Conservation (phyloP, 495 filamentous ascomycete species). For the Penicillium soppii region DNA sequence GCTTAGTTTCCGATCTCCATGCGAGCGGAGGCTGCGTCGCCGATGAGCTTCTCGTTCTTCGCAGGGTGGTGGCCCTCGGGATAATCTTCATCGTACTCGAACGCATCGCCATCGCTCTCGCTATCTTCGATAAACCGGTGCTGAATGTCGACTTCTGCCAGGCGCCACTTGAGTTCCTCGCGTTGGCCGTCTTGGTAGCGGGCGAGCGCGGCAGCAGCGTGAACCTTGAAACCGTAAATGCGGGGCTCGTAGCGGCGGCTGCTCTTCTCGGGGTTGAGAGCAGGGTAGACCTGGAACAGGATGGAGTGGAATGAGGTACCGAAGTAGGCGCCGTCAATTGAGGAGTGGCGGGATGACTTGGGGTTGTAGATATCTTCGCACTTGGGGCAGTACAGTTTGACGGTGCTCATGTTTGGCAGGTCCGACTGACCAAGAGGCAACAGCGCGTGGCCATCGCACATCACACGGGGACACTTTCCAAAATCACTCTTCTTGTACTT, state of each 20-base stretch:
- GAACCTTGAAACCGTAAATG: slow-evolving; percentile 93
- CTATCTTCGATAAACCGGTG: slow-evolving; percentile 57
- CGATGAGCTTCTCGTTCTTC: slow-evolving; percentile 31
- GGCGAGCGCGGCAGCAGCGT: slow-evolving; percentile 81
- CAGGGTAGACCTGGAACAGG: slow-evolving; percentile 96
- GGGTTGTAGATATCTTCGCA: slow-evolving; percentile 99
- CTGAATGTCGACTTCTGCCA: slow-evolving; percentile 53
- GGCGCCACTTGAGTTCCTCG: slow-evolving; percentile 72
- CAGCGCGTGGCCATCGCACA: slow-evolving; percentile 87
- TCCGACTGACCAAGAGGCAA: slow-evolving; percentile 93
- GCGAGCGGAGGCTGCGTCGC: slow-evolving; percentile 42
- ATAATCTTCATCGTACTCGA: slow-evolving; percentile 44
- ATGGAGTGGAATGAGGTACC: slow-evolving; percentile 98
- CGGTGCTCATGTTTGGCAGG: slow-evolving; percentile 76
- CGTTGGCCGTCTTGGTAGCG: slow-evolving; percentile 85
- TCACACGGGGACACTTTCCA: slow-evolving; percentile 94
- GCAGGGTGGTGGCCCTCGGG: slow-evolving; percentile 11
- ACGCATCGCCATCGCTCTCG: slow-evolving; percentile 50
- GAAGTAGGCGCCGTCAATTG: slow-evolving; percentile 97
- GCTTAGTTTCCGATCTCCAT: slow-evolving; percentile 45
- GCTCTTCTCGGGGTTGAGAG: slow-evolving; percentile 81
- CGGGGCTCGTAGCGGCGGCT: slow-evolving; percentile 81
- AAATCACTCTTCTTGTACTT: slow-evolving; percentile 99
- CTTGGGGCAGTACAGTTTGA: slow-evolving; percentile 93
- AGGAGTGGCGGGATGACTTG: slow-evolving; percentile 92